These are phyloP conservation scores for Colletotrichum cordylinicola DNA, from an alignment of 2,329 filamentous ascomycete genomes.

Conservation along the genomic window DNA sequence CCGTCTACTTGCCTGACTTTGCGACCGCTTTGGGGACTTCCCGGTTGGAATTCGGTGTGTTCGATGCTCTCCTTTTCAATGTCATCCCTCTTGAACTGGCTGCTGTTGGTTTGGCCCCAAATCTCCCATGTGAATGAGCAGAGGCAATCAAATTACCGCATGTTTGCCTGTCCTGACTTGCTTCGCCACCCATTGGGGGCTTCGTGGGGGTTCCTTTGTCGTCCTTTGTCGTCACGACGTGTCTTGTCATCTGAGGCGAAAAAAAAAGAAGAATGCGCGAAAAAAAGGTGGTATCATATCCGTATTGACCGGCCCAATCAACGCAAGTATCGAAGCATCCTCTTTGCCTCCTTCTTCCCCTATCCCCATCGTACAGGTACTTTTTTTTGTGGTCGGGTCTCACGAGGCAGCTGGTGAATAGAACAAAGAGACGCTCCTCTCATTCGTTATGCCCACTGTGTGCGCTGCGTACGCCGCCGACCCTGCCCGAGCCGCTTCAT, in stretches of 20 bases:
- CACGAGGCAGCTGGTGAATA: background rate
- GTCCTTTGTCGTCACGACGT: background rate
- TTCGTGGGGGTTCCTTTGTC: background rate
- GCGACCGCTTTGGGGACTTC: slow-evolving; percentile 4
- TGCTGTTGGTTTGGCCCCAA: background rate
- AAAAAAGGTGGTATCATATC: slow-evolving; percentile 12
- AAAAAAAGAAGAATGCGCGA: background rate
- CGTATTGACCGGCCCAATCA: background rate
- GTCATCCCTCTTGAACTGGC: background rate
- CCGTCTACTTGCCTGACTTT: background rate
- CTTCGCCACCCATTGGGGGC: background rate
- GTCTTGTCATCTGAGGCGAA: background rate
- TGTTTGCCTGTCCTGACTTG: background rate
- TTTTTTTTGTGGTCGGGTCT: background rate
- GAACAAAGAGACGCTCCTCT: background rate
- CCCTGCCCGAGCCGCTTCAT: background rate
- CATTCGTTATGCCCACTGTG: background rate
- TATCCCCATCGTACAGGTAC: slow-evolving; percentile 7
- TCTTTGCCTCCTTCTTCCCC: background rate
- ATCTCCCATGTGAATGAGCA: background rate
- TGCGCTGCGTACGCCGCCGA: background rate
- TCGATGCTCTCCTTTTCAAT: background rate
- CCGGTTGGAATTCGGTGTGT: background rate
- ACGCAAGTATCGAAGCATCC: background rate
- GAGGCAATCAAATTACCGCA: background rate